A percentile compares a stretch with the other conserved stretches of the same genome.
Conservation (phyloP, 1,284 basidiomycete genomes). For the Microbotryum lychnidis-dioicae region DNA sequence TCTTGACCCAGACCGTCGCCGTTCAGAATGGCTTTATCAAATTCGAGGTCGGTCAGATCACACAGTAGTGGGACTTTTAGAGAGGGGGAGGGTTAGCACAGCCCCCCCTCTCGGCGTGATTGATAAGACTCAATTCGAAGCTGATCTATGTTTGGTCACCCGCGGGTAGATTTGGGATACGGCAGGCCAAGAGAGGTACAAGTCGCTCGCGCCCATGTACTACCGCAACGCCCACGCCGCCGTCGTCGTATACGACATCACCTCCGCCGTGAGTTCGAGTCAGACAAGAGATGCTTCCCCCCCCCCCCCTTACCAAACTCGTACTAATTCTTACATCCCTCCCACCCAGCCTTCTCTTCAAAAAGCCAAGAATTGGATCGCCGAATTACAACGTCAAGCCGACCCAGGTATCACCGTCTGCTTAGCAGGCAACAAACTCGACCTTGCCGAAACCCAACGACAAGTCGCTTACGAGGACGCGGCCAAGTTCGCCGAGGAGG, state of each 20-base stretch:
- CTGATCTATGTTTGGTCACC: too few species aligned
- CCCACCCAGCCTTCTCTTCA: constrained; percentile 63
- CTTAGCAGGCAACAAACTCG: constrained; percentile 79
- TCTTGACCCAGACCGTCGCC: constrained; percentile 50
- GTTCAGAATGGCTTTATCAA: constrained; percentile 73
- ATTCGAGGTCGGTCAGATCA: constrained; percentile 51
- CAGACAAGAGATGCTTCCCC: background rate
- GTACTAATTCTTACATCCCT: background rate
- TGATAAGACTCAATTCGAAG: too few species aligned
- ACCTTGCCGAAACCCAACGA: constrained; percentile 51
- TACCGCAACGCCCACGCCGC: constrained; percentile 97
- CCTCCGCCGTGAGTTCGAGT: constrained; percentile 52
- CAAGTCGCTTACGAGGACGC: constrained; percentile 91
- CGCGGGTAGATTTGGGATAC: constrained; percentile 71
- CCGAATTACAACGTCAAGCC: constrained; percentile 96
- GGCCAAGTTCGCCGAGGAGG: constrained; percentile 88
- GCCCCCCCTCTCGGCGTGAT: too few species aligned
- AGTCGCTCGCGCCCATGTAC: constrained; percentile 78
- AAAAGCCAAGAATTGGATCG: constrained; percentile 99
- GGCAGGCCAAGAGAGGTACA: constrained; percentile 89
- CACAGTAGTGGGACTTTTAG: too few species aligned
- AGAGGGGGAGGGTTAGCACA: too few species aligned
- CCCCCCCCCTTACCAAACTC: background rate
- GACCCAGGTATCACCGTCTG: constrained; percentile 98
- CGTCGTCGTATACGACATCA: constrained; percentile 96